Base-by-base conservation (phyloP, 1,284 basidiomycete species). In the Cryptococcus depauperatus region DNA sequence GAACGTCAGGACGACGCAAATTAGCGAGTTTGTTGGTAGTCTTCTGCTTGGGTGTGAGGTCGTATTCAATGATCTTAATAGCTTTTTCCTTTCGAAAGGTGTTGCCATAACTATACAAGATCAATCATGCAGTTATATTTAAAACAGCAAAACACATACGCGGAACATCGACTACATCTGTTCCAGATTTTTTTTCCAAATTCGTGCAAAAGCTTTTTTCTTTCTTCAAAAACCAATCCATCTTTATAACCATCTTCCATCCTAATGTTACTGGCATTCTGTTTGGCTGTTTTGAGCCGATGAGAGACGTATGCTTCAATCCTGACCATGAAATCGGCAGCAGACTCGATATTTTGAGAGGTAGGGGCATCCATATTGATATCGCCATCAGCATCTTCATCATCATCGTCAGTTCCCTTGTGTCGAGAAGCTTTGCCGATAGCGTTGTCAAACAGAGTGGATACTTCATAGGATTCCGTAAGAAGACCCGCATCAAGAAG, bases 31-130 rank as follows among this genome's bases (percentile, higher is more conserved):
- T 63, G 64, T 85, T 81, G 42, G 79, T 75, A 29, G 71, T 75
- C 68, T 85, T 86, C 63, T 92, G 84, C 70, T 91, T 93, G 5
- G 70, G 47, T 1, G 85, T 76, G 25, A 97, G 77, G 59, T 91
- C 90, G 60, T 87, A 86, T 72, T 97, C 92, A 65, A 97, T 84
- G 53, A 99, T 80, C 73, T 96, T 97, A 48, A 88, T 86, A 63
- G 87, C 79, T 1, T 88, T 90, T 65, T 98, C 95, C 68, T 92
- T 96, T 48, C 92, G 83, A 70, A 89, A 87, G 0, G 86, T 85
- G 62, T 88, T 89, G 2, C 77, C 82, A 59, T 78, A 73, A n/a
- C 90, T 93, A 27, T 4, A 13, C 16, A 41, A 8, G 14, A 25
- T 21, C 11, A 46, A 21, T 35, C 26, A 25, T 16, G 43, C 32